Conservation (phyloP, 306 rosid species). For the Prunus persica region Prunus_persica_NCBIv2 NC_034016.1:20302001-20302500, state of each 20-base stretch:
- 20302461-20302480: constrained; percentile 30
- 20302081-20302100: not conserved
- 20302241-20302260: constrained; percentile 29
- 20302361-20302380: not conserved
- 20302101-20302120: constrained; percentile 1
- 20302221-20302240: constrained; percentile 37
- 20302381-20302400: not conserved
- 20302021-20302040: constrained; percentile 17
- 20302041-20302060: constrained; percentile 4
- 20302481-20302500: constrained; percentile 28
- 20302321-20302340: not conserved
- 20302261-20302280: constrained; percentile 26
- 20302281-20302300: constrained; percentile 25
- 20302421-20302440: constrained; percentile 16
- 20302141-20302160: not conserved
- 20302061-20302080: constrained; percentile 3
- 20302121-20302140: constrained; percentile 7
- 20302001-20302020: not conserved
- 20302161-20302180: not conserved
- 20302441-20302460: constrained; percentile 36
- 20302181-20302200: constrained; percentile 39
- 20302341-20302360: constrained; percentile 13
- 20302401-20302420: constrained; percentile 18
- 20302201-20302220: constrained; percentile 56
- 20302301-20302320: not conserved